Conservation (phyloP, 2,329 filamentous ascomycete species). For the Penicillium vulpinum region DNA sequence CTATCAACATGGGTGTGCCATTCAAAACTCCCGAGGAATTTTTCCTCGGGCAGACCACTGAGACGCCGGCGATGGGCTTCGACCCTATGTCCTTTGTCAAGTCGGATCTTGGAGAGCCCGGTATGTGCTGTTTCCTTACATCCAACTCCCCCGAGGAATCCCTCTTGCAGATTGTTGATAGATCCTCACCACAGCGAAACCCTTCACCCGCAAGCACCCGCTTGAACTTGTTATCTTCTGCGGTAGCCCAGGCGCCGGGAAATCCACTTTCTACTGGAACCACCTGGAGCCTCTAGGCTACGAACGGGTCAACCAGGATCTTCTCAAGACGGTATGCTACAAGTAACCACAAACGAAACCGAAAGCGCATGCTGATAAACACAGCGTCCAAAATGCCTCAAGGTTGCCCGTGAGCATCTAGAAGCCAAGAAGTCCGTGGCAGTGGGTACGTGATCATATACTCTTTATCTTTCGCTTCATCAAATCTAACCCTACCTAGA, state of each 20-base stretch:
- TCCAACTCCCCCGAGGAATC: neutral
- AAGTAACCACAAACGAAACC: neutral
- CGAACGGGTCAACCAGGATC: slow-evolving; percentile 85
- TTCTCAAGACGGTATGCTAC: slow-evolving; percentile 64
- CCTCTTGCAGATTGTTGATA: neutral
- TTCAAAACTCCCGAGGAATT: slow-evolving; percentile 92
- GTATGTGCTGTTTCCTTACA: slow-evolving; percentile 29
- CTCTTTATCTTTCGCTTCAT: neutral
- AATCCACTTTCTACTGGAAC: slow-evolving; percentile 86
- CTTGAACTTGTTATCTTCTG: slow-evolving; percentile 81
- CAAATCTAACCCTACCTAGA: slow-evolving; percentile 55
- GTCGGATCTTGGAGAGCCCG: slow-evolving; percentile 29
- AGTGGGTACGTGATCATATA: slow-evolving; percentile 62
- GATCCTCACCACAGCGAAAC: slow-evolving; percentile 12
- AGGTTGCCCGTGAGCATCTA: slow-evolving; percentile 67
- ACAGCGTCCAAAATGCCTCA: slow-evolving; percentile 65
- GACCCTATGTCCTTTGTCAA: slow-evolving; percentile 63
- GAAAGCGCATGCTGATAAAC: neutral
- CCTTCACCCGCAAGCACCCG: slow-evolving; percentile 61
- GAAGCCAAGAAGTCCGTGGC: slow-evolving; percentile 67
- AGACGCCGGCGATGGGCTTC: slow-evolving; percentile 69
- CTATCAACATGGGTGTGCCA: slow-evolving; percentile 74
- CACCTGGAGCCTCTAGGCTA: slow-evolving; percentile 77
- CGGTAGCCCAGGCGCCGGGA: slow-evolving; percentile 85
- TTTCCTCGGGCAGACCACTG: slow-evolving; percentile 69